Conservation (phyloP, 805 yeast genomes). For the Starmerella geochares region DNA sequence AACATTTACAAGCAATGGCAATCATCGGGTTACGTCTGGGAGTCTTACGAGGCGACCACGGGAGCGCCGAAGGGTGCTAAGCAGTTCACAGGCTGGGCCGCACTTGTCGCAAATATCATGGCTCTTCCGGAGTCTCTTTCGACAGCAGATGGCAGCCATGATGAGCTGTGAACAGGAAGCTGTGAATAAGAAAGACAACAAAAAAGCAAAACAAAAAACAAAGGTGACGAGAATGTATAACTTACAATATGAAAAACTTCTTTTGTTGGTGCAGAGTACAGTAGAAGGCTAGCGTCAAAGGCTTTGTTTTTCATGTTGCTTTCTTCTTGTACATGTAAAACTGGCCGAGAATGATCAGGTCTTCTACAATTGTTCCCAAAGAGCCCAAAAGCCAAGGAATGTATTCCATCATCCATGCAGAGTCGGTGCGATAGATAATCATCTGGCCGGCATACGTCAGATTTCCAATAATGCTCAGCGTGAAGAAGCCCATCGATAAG, state of each 20-base stretch:
- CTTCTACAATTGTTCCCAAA: constrained; percentile 66
- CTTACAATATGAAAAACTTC: not conserved
- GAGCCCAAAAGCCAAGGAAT: constrained; percentile 72
- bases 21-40: constrained; percentile 76
- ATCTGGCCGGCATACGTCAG: constrained; percentile 67
- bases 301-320: not conserved
- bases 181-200: constrained; percentile 21
- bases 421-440: constrained; percentile 52
- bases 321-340: constrained; percentile 43
- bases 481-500: constrained; percentile 68
- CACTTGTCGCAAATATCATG: constrained; percentile 71
- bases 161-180: constrained; percentile 8
- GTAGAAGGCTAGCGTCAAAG: too few species aligned
- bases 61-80: constrained; percentile 76
- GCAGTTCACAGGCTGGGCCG: constrained; percentile 92
- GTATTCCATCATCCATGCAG: constrained; percentile 49
- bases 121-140: constrained; percentile 51
- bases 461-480: constrained; percentile 66
- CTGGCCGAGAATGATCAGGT: constrained; percentile 53
- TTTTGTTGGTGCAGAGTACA: too few species aligned
- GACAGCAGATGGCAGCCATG: constrained; percentile 4
- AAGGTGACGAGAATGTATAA: not conserved
- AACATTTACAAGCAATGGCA: constrained; percentile 64
- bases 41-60: constrained; percentile 68
- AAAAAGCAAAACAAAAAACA: not conserved